Conservation (phyloP, 192 early-diverging fungal genomes). For the Rhizophagus sp. region DNA sequence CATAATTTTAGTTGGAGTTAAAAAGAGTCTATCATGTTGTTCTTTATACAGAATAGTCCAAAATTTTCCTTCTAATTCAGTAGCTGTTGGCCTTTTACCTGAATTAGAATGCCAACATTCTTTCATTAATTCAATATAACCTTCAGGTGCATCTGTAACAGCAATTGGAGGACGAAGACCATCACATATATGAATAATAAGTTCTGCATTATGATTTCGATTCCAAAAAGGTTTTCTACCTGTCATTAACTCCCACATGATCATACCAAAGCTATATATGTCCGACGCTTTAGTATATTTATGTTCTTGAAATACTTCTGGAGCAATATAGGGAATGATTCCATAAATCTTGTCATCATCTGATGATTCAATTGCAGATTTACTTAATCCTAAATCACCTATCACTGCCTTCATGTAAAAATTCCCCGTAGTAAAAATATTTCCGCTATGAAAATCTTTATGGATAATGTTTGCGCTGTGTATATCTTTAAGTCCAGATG, state of each 20-base stretch:
- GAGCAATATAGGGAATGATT: background rate
- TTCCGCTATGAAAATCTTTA: background rate
- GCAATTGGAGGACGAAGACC: background rate
- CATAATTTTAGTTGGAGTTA: background rate
- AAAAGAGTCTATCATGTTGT: no score
- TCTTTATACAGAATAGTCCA: background rate
- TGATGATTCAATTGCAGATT: no score
- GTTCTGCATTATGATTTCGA: background rate
- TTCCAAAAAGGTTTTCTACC: background rate
- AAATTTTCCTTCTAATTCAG: background rate
- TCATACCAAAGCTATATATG: no score
- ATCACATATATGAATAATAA: background rate
- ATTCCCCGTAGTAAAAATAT: background rate
- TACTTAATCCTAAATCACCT: background rate
- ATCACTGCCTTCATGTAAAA: background rate
- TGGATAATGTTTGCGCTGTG: background rate
- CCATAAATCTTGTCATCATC: background rate
- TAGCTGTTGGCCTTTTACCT: background rate
- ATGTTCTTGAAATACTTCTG: no score
- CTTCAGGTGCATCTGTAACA: background rate
- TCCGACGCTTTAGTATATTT: no score
- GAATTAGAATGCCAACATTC: background rate
- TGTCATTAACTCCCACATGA: background rate
- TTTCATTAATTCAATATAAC: background rate
- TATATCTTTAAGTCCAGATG: background rate